Evolutionary conservation across 495 filamentous ascomycete genomes (phyloP).

Genomic region (Penicillium psychrofluorescens): DNA sequence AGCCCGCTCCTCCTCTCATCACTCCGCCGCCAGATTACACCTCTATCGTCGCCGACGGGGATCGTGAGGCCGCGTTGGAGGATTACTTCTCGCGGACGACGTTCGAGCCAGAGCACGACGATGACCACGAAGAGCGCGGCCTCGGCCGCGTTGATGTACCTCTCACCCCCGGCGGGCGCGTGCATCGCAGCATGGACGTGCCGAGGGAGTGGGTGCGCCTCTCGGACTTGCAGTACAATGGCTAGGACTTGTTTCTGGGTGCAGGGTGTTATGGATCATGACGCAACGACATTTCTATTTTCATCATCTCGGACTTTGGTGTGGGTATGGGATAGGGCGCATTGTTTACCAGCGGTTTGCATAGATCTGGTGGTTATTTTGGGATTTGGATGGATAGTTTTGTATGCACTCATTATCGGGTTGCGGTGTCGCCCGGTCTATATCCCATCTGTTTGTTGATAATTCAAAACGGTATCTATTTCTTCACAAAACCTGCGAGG

Average conservation of each 20-base stretch:
- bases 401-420: too few relatives aligned
- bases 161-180: slow-evolving; percentile 60
- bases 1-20: slow-evolving; percentile 73
- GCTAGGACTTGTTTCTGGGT: neutral
- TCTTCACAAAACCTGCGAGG: too few relatives aligned
- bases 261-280: slow-evolving; percentile 12
- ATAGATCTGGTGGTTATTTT: neutral
- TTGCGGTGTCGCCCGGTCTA: too few relatives aligned
- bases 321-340: neutral
- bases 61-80: slow-evolving; percentile 66
- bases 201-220: slow-evolving; percentile 48
- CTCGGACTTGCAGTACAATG: slow-evolving; percentile 27
- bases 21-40: slow-evolving; percentile 90
- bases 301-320: slow-evolving; percentile 5
- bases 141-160: slow-evolving; percentile 54
- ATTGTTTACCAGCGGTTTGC: slow-evolving; percentile 6
- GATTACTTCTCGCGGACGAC: slow-evolving; percentile 81
- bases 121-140: slow-evolving; percentile 44
- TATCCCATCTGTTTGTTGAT: too few relatives aligned
- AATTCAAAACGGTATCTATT: too few relatives aligned
- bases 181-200: slow-evolving; percentile 63
- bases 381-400: too few relatives aligned
- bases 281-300: slow-evolving; percentile 23
- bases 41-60: slow-evolving; percentile 69
- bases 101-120: slow-evolving; percentile 38